A percentile compares a stretch with the other conserved stretches of the same genome.
Conservation (phyloP, 2,329 filamentous ascomycete genomes). For the Alternaria metachromatica region DNA sequence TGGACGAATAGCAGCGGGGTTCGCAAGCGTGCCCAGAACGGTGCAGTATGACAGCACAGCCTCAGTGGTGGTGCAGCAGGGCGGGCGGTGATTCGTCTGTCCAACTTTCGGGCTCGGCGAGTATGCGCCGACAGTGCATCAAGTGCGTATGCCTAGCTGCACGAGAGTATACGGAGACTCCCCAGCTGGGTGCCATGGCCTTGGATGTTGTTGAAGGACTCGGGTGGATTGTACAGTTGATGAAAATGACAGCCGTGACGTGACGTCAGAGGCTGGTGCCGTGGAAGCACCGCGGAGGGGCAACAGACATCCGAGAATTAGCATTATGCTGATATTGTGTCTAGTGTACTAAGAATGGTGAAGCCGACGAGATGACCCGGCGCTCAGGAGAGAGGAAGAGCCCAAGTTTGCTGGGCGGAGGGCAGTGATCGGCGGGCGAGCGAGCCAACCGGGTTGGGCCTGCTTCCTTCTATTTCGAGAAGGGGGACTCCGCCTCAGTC, state of each 20-base stretch:
- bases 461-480: constrained; percentile 23
- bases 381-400: constrained; percentile 9
- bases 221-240: background rate
- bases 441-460: constrained; percentile 15
- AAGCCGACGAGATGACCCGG: background rate
- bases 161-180: background rate
- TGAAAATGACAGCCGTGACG: background rate
- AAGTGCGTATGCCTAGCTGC: constrained; percentile 22
- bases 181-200: background rate
- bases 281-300: background rate
- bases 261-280: background rate
- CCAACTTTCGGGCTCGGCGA: constrained; percentile 17
- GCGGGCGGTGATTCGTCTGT: constrained; percentile 16
- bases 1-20: constrained; percentile 4
- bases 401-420: constrained; percentile 3
- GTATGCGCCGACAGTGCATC: constrained; percentile 12
- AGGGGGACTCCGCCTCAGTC: constrained; percentile 19
- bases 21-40: constrained; percentile 8
- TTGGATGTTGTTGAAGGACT: background rate
- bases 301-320: background rate
- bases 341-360: background rate
- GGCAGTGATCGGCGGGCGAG: constrained; percentile 7
- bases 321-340: background rate
- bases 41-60: constrained; percentile 18
- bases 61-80: constrained; percentile 19